phyloP scores from a whole-genome alignment of 2,329 filamentous ascomycete species.

The Beauveria sp. region DNA sequence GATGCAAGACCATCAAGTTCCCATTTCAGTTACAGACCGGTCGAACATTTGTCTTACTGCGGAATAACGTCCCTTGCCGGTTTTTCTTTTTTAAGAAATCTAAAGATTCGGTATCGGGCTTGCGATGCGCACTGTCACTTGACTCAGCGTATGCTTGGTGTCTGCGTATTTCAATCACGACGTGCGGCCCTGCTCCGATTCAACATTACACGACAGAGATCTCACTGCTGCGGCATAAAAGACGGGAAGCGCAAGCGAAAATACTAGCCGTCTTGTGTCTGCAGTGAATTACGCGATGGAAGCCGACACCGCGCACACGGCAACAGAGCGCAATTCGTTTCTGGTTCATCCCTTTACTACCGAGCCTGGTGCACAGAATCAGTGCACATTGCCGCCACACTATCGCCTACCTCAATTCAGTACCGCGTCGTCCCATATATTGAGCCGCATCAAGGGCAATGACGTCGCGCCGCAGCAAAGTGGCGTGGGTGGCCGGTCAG shows the following conservation, averaged over 20 bases:
- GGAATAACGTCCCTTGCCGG: background rate
- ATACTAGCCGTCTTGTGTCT: too few species aligned
- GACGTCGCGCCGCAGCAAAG: background rate
- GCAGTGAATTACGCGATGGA: background rate
- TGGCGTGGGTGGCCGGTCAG: background rate
- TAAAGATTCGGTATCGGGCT: background rate
- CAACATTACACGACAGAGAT: background rate
- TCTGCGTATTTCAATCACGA: background rate
- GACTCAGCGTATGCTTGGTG: background rate
- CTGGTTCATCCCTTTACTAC: slow-evolving; percentile 1
- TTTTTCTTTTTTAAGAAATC: background rate
- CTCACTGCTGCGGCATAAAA: background rate
- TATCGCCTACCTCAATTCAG: slow-evolving; percentile 13
- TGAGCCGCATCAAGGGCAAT: slow-evolving; percentile 12
- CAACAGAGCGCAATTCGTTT: background rate
- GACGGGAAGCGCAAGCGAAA: background rate
- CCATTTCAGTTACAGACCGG: background rate
- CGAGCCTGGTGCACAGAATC: slow-evolving; percentile 1
- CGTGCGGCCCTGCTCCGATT: background rate
- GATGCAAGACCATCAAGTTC: background rate
- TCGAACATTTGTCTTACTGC: background rate
- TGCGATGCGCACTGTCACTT: background rate
- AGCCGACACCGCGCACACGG: background rate
- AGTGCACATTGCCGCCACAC: background rate
- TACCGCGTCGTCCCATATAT: slow-evolving; percentile 11